Evolutionary conservation across 2,329 filamentous ascomycete species (phyloP), one percentile per base, ranked within the genome.

Genomic region (Diaporthe nobilis): DNA sequence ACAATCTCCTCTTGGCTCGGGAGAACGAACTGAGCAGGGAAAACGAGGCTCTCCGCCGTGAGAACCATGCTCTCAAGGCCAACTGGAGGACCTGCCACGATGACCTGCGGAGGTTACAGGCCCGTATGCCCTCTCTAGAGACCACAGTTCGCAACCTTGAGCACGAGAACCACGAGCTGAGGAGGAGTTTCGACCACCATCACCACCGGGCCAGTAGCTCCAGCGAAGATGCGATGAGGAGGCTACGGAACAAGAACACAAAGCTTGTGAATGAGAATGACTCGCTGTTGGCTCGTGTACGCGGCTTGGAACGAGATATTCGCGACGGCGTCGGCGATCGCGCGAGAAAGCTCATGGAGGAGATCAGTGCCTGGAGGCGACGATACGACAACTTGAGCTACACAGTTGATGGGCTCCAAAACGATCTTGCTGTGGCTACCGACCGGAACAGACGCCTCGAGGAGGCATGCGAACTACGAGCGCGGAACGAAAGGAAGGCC

Each of bases 101-200:
- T 39, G 85, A 87, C 47, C 79, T 81, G 37, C 82, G 84, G 49
- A 81, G 82, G 34, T 79, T 85, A 7, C 79, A 81, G 34, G 79
- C 81, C 76, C 80, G 83, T 75, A 78, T 85, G 8, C 83, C 83
- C 1, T 79, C 84, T 55, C 82, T 87, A 2, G 81, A 85, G 75
- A 80, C 79, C n/a, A 82, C 85, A 75, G 81, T 86, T 72, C 80
- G 79, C 47, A 77, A 80, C 13, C 83, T 88, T 6, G 77, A 79
- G 3, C 81, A 81, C 22, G 85, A 87, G 44, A 87, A 87, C 77
- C 80, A 82, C 22, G 80, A 82, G 10, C 82, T 88, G 7, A 83
- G 85, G 17, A 82, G 81, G n/a, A 81, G 82, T 9, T 76, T 84
- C 51, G 84, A 86, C 42, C 82, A 79, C 39, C 78, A 79, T 1